These are phyloP conservation scores for Amanita phalloides DNA, from an alignment of 768 basidiomycete species.

Conservation along the genomic window DNA sequence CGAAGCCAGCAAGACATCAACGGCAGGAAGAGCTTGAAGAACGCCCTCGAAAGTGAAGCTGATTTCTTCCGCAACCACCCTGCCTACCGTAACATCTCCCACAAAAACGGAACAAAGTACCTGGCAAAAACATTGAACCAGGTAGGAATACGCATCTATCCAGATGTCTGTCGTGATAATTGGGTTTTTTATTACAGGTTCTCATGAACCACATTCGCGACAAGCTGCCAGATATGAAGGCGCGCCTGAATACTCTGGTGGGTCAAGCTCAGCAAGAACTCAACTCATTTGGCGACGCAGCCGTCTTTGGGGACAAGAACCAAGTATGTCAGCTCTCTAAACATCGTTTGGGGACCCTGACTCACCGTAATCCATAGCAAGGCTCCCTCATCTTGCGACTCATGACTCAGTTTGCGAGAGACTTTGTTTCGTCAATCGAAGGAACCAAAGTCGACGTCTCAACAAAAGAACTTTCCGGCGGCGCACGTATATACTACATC, in stretches of 20 bases:
- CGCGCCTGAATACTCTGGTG: constrained; percentile 93
- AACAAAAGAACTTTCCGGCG: constrained; percentile 96
- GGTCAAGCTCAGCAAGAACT: constrained; percentile 98
- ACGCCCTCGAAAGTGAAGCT: constrained; percentile 74
- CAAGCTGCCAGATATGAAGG: constrained; percentile 99
- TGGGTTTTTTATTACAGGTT: constrained; percentile 36
- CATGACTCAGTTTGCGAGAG: constrained; percentile 97
- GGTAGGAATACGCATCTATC: constrained; percentile 31
- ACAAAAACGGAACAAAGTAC: constrained; percentile 96
- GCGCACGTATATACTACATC: constrained; percentile 98
- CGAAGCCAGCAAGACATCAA: constrained; percentile 98
- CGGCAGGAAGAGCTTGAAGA: constrained; percentile 70
- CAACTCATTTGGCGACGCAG: constrained; percentile 90
- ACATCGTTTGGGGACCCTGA: neutral
- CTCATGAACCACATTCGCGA: constrained; percentile 97
- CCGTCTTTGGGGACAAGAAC: constrained; percentile 85
- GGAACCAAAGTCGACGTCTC: constrained; percentile 94
- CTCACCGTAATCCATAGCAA: constrained; percentile 36
- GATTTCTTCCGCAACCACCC: constrained; percentile 89
- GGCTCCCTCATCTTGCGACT: constrained; percentile 85
- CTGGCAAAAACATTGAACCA: constrained; percentile 90
- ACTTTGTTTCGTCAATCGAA: constrained; percentile 95
- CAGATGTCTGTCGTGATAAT: neutral
- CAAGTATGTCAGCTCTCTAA: constrained; percentile 30
- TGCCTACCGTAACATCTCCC: constrained; percentile 91